A percentile compares a stretch with the other conserved stretches of the same genome.
phyloP scores from a whole-genome alignment of 306 rosid species.

The Vicia faba region DNA sequence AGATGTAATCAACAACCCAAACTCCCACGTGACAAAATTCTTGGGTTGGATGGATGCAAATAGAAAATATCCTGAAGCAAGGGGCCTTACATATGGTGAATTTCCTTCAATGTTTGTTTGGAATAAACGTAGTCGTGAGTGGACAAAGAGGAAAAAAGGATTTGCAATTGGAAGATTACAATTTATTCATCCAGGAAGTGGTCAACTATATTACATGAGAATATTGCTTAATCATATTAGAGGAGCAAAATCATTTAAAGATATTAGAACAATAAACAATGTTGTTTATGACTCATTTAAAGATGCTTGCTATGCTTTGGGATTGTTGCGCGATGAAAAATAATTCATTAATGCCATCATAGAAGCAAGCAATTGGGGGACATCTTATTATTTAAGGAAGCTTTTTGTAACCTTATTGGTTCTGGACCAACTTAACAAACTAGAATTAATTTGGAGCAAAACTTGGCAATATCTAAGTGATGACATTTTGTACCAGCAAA shows the following conservation, averaged over 20 bases:
- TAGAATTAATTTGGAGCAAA: too few species aligned
- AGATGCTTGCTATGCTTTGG: background rate
- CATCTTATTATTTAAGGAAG: too few species aligned
- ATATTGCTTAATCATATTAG: background rate
- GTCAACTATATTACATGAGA: background rate
- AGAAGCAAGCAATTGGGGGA: too few species aligned
- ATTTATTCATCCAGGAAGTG: background rate
- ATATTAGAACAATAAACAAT: background rate
- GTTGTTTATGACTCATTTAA: background rate
- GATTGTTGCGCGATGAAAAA: too few species aligned
- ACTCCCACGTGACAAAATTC: background rate
- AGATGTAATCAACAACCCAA: background rate
- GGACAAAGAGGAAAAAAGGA: background rate
- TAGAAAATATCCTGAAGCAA: background rate
- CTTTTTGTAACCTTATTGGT: too few species aligned
- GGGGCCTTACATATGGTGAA: background rate
- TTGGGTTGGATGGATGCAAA: background rate
- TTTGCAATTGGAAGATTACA: background rate
- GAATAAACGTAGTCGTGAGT: background rate
- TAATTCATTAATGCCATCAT: too few species aligned
- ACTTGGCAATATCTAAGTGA: too few species aligned
- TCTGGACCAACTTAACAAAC: too few species aligned
- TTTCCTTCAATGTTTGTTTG: background rate
- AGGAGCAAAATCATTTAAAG: background rate
- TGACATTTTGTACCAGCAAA: too few species aligned